These are phyloP conservation scores for Phytophthora sansomeana DNA, from an alignment of 352 stramenopile genomes.

Conservation along the genomic window DNA sequence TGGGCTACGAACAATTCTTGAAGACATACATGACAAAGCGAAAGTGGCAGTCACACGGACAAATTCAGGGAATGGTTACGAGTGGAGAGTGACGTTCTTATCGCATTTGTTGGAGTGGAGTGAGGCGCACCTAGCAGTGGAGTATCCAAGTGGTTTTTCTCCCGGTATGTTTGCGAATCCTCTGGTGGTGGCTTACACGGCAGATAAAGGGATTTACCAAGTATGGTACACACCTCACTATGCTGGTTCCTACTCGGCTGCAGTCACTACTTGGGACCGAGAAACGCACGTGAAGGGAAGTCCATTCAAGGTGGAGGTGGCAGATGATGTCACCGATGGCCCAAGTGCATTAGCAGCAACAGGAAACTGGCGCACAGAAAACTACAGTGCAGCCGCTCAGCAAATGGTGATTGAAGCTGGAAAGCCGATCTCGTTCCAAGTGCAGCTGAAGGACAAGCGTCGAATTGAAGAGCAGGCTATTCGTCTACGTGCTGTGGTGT, in stretches of 20 bases:
- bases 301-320: slow-evolving; percentile 88
- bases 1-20: slow-evolving; percentile 66
- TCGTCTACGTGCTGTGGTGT: slow-evolving; percentile 60
- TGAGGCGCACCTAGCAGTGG: slow-evolving; percentile 70
- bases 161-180: slow-evolving; percentile 56
- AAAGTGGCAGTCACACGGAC: slow-evolving; percentile 56
- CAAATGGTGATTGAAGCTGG: slow-evolving; percentile 65
- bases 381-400: slow-evolving; percentile 54
- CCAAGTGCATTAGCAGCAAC: slow-evolving; percentile 74
- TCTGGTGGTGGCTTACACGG: slow-evolving; percentile 56
- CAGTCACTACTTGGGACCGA: slow-evolving; percentile 79
- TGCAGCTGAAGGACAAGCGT: slow-evolving; percentile 92
- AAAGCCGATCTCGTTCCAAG: slow-evolving; percentile 75
- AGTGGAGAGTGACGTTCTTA: slow-evolving; percentile 94
- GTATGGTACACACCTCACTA: slow-evolving; percentile 93
- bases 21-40: slow-evolving; percentile 57
- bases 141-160: slow-evolving; percentile 59
- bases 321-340: slow-evolving; percentile 72
- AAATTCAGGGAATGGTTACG: slow-evolving; percentile 54
- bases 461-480: slow-evolving; percentile 75
- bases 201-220: slow-evolving; percentile 88
- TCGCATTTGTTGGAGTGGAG: slow-evolving; percentile 87
- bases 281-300: slow-evolving; percentile 86
- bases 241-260: slow-evolving; percentile 90
- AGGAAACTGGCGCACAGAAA: slow-evolving; percentile 78